A percentile compares a stretch with the other conserved stretches of the same genome.
Conservation (phyloP, 2,329 filamentous ascomycete species). For the Aspergillus eucalypticola region DNA sequence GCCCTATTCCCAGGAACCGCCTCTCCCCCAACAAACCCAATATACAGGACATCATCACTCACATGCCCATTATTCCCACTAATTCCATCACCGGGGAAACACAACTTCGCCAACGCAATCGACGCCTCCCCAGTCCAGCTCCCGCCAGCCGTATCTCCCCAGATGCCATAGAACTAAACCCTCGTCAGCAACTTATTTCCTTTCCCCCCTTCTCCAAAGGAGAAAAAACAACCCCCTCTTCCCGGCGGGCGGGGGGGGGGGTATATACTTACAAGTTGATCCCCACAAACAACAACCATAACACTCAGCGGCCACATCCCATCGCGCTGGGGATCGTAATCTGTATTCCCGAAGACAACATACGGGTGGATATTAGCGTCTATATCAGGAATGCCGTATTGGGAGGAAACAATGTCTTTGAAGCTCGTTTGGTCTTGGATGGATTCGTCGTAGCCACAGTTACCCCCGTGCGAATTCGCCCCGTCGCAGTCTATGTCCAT, state of each 20-base stretch:
- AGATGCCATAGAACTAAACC: conserved; percentile 57
- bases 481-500: conserved; percentile 65
- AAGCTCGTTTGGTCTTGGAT: conserved; percentile 51
- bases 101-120: conserved; percentile 59
- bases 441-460: conserved; percentile 49
- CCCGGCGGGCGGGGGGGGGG: too few relatives aligned
- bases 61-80: conserved; percentile 59
- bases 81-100: conserved; percentile 50
- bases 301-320: conserved; percentile 55
- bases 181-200: background rate
- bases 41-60: conserved; percentile 60
- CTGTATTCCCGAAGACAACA: conserved; percentile 56
- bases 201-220: background rate
- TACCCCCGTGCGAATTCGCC: conserved; percentile 46
- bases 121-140: conserved; percentile 59
- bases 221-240: too few relatives aligned
- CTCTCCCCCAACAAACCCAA: conserved; percentile 59
- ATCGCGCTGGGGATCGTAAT: conserved; percentile 45
- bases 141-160: conserved; percentile 63
- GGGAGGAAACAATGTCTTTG: conserved; percentile 33
- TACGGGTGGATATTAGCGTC: conserved; percentile 56
- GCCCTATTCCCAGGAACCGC: conserved; percentile 60
- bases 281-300: conserved; percentile 57
- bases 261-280: conserved; percentile 44
- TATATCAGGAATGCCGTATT: conserved; percentile 49